phyloP scores from a whole-genome alignment of 306 rosid genomes.

The Boehmeria nivea region DNA sequence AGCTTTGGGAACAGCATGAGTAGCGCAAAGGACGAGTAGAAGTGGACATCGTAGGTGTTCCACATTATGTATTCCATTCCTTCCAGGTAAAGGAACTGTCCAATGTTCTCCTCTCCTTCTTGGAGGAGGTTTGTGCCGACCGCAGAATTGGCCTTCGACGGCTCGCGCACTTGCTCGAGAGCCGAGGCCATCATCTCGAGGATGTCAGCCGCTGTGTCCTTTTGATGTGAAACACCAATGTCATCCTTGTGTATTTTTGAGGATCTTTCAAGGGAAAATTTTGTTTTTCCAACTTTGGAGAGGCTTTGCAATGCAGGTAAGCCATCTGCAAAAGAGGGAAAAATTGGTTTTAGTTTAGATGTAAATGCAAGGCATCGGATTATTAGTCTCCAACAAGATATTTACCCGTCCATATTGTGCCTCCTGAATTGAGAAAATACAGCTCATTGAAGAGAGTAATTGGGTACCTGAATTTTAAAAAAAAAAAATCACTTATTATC shows the following conservation, averaged over 20 bases:
- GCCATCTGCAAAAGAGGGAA: constrained; percentile 54
- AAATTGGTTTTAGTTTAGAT: neutral
- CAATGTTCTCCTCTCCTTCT: constrained; percentile 85
- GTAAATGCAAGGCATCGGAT: neutral
- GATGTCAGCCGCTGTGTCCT: constrained; percentile 65
- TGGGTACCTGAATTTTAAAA: constrained; percentile 63
- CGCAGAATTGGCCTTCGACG: constrained; percentile 58
- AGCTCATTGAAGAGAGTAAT: constrained; percentile 89
- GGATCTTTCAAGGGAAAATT: constrained; percentile 59
- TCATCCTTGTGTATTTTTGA: constrained; percentile 24
- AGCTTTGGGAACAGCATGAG: constrained; percentile 86
- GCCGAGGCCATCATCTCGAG: constrained; percentile 65
- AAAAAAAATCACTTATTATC: neutral
- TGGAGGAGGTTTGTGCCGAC: constrained; percentile 67
- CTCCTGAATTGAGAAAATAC: constrained; percentile 85
- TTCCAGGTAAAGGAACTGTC: constrained; percentile 88
- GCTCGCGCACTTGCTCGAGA: constrained; percentile 46
- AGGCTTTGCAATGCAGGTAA: constrained; percentile 54
- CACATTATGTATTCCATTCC: constrained; percentile 91
- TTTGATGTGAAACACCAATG: constrained; percentile 27
- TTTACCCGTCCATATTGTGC: constrained; percentile 92
- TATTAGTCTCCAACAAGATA: neutral
- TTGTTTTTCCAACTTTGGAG: constrained; percentile 38
- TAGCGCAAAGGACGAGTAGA: constrained; percentile 80
- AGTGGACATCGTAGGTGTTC: constrained; percentile 94